Evolutionary conservation across 495 filamentous ascomycete genomes (phyloP).

Genomic region (Talaromyces trachyspermus): DNA sequence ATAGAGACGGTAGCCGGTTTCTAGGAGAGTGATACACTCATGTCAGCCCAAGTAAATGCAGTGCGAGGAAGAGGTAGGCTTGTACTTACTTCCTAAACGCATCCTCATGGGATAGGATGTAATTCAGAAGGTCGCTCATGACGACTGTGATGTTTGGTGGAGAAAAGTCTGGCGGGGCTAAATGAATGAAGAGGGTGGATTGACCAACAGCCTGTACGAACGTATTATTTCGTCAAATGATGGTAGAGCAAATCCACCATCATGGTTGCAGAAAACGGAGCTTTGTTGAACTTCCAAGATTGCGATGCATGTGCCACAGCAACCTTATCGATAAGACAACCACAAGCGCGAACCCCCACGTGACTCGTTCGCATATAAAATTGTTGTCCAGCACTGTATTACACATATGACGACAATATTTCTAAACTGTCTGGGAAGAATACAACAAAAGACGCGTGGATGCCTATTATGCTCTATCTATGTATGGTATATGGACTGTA

Average conservation of each 20-base stretch:
- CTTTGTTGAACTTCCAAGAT: too few species aligned
- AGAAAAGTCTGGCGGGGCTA: neutral
- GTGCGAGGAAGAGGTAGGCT: too few species aligned
- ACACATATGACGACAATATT: neutral
- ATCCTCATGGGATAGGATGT: conserved; percentile 54
- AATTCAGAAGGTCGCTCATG: conserved; percentile 56
- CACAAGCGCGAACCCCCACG: neutral
- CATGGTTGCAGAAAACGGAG: too few species aligned
- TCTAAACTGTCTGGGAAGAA: neutral
- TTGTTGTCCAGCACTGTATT: too few species aligned
- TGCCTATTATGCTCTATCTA: conserved; percentile 15
- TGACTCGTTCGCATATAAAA: too few species aligned
- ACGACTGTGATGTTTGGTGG: conserved; percentile 2
- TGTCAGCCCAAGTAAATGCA: too few species aligned
- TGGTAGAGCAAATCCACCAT: too few species aligned
- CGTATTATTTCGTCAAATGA: too few species aligned
- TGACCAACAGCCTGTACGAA: too few species aligned
- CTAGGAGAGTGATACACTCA: conserved; percentile 27
- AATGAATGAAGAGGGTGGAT: neutral
- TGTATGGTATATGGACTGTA: conserved; percentile 5
- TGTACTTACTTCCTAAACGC: conserved; percentile 64
- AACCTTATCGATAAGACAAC: conserved; percentile 29
- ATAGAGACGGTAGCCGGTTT: conserved; percentile 81
- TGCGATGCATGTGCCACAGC: conserved; percentile 5
- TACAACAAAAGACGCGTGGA: neutral